phyloP scores from a whole-genome alignment of 257 asterid species.

The Catharanthus roseus region DNA sequence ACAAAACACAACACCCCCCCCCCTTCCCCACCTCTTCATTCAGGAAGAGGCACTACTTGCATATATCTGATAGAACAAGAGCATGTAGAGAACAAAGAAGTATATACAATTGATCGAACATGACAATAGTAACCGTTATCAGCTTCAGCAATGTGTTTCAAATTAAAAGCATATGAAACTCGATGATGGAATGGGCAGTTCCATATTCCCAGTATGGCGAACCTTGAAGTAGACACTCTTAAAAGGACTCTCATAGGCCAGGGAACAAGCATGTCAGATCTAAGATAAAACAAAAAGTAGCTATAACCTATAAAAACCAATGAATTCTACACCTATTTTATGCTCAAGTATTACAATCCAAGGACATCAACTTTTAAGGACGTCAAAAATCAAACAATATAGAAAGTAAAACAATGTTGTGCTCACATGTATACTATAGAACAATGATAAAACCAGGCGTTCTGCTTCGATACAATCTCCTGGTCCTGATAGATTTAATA shows the following conservation, averaged over 20 bases:
- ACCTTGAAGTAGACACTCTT: too few relatives aligned
- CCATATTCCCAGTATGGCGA: background rate
- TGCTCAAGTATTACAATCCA: background rate
- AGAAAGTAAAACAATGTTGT: background rate
- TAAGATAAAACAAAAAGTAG: background rate
- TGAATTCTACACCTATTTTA: background rate
- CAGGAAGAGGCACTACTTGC: background rate
- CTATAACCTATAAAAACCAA: background rate
- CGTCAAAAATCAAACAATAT: conserved; percentile 2
- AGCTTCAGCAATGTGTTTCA: background rate
- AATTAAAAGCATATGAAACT: background rate
- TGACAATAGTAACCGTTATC: background rate
- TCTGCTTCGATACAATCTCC: conserved; percentile 97
- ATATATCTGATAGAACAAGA: background rate
- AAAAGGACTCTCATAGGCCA: background rate
- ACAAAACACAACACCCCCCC: too few relatives aligned
- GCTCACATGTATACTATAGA: conserved; percentile 87
- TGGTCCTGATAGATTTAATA: conserved; percentile 81
- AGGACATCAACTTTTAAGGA: background rate
- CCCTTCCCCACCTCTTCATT: background rate
- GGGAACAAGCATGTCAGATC: background rate
- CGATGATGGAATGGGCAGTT: background rate
- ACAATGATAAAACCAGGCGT: conserved; percentile 79
- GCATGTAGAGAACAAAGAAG: background rate
- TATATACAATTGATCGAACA: background rate